A percentile compares a stretch with the other conserved stretches of the same genome.
These are phyloP conservation scores for Paramyrothecium roridum DNA, from an alignment of 2,329 filamentous ascomycete species.

Conservation along the genomic window DNA sequence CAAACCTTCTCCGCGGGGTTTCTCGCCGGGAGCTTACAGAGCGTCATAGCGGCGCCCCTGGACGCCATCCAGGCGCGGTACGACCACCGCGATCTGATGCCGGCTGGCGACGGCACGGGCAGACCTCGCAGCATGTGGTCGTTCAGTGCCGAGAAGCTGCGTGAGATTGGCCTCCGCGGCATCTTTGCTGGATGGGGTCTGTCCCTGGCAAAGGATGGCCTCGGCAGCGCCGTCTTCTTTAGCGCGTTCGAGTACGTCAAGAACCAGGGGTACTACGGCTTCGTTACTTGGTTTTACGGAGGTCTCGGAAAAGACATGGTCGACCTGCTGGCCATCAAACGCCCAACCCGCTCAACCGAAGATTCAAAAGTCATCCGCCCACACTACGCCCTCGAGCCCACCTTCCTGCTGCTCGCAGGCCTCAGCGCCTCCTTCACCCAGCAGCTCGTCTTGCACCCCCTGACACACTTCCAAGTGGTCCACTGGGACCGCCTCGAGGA, in stretches of 20 bases:
- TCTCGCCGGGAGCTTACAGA: conserved; percentile 66
- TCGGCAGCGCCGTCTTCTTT: conserved; percentile 72
- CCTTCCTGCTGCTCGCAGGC: conserved; percentile 68
- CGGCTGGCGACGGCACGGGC: conserved; percentile 30
- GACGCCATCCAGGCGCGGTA: conserved; percentile 75
- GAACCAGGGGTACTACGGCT: conserved; percentile 67
- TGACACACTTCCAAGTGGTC: conserved; percentile 67
- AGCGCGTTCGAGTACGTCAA: conserved; percentile 74
- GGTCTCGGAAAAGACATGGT: conserved; percentile 50
- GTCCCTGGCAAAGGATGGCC: conserved; percentile 65
- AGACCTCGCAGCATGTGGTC: conserved; percentile 66
- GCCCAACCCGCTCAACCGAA: conserved; percentile 28
- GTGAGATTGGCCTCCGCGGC: conserved; percentile 69
- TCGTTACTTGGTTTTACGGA: conserved; percentile 69
- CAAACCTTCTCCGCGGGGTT: conserved; percentile 70
- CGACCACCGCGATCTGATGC: conserved; percentile 51
- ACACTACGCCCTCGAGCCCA: conserved; percentile 72
- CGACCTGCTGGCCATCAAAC: conserved; percentile 44
- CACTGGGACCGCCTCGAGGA: conserved; percentile 73
- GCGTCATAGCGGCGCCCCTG: conserved; percentile 68
- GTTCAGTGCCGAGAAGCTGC: conserved; percentile 60
- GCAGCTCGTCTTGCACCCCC: conserved; percentile 67
- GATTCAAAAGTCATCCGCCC: conserved; percentile 58
- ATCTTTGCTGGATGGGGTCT: conserved; percentile 73
- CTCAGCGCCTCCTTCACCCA: conserved; percentile 66